These are phyloP conservation scores for Elsinoe australis DNA, from an alignment of 2,329 filamentous ascomycete genomes.

Conservation along the genomic window DNA sequence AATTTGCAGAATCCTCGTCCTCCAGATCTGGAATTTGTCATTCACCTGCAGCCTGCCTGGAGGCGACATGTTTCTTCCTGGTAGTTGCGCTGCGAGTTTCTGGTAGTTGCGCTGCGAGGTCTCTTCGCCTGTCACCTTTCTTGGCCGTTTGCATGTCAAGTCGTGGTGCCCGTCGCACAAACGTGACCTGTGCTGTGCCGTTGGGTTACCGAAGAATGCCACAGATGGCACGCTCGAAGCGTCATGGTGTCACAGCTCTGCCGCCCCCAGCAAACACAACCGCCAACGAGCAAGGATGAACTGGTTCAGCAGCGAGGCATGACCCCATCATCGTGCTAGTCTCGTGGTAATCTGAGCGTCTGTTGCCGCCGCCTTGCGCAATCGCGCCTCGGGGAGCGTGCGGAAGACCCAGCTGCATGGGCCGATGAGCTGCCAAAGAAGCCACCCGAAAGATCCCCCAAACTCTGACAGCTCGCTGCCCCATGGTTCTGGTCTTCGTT, in stretches of 20 bases:
- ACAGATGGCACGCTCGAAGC: slow-evolving; percentile 7
- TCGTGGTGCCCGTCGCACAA: slow-evolving; percentile 4
- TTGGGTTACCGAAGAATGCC: slow-evolving; percentile 5
- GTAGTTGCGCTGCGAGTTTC: too few relatives aligned
- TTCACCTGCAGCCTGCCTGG: slow-evolving; percentile 15
- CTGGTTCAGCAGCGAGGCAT: background rate
- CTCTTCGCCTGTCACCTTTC: slow-evolving; percentile 4
- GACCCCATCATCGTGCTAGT: background rate
- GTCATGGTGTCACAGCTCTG: slow-evolving; percentile 10
- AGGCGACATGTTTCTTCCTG: too few relatives aligned
- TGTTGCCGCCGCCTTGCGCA: background rate
- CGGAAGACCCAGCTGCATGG: slow-evolving; percentile 13
- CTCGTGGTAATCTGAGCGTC: slow-evolving; percentile 4
- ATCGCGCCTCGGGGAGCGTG: slow-evolving; percentile 4
- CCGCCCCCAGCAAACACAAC: slow-evolving; percentile 1
- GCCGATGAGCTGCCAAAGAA: slow-evolving; percentile 1
- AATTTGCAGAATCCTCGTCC: background rate
- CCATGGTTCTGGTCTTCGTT: slow-evolving; percentile 2
- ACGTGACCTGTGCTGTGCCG: slow-evolving; percentile 11
- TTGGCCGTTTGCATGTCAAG: slow-evolving; percentile 11
- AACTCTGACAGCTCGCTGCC: slow-evolving; percentile 1
- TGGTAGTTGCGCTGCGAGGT: too few relatives aligned
- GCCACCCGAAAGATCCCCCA: slow-evolving; percentile 12
- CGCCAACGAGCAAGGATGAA: slow-evolving; percentile 7
- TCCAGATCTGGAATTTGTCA: slow-evolving; percentile 4